Conservation (phyloP, 2,329 filamentous ascomycete genomes). For the Graphilbum sp. region DNA sequence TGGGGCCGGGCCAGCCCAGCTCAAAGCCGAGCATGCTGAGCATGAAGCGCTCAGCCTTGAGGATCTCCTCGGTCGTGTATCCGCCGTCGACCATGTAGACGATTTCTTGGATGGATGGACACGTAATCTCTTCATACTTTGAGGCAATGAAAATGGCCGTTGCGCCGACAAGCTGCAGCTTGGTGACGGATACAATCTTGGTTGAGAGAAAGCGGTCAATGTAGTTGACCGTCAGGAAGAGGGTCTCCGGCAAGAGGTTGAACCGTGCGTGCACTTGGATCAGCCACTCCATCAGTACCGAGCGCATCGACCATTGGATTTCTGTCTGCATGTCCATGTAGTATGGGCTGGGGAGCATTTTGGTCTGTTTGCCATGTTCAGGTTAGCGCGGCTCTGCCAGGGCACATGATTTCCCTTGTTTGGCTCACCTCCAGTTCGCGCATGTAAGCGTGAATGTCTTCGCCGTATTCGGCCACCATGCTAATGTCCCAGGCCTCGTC, state of each 20-base stretch:
- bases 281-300: constrained; percentile 94
- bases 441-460: constrained; percentile 94
- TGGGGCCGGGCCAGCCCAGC: constrained; percentile 93
- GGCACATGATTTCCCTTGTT: too few species aligned
- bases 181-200: constrained; percentile 89
- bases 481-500: constrained; percentile 88
- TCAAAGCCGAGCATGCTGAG: constrained; percentile 91
- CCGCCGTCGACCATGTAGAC: constrained; percentile 96
- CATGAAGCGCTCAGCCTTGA: constrained; percentile 98
- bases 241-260: constrained; percentile 75
- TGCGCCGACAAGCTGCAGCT: constrained; percentile 88
- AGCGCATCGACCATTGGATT: constrained; percentile 97
- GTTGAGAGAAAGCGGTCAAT: constrained; percentile 89
- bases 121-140: constrained; percentile 98
- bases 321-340: constrained; percentile 98
- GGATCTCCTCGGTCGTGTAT: constrained; percentile 78
- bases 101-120: constrained; percentile 85
- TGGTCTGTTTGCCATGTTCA: constrained; percentile 4
- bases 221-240: constrained; percentile 92
- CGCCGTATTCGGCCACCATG: constrained; percentile 94
- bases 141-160: constrained; percentile 91
- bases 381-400: constrained; percentile 9
- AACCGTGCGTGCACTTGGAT: constrained; percentile 93
- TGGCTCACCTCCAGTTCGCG: constrained; percentile 65
- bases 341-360: constrained; percentile 61